Base-by-base conservation (phyloP, 2,329 filamentous ascomycete genomes). In the Fusarium hainanense region DNA sequence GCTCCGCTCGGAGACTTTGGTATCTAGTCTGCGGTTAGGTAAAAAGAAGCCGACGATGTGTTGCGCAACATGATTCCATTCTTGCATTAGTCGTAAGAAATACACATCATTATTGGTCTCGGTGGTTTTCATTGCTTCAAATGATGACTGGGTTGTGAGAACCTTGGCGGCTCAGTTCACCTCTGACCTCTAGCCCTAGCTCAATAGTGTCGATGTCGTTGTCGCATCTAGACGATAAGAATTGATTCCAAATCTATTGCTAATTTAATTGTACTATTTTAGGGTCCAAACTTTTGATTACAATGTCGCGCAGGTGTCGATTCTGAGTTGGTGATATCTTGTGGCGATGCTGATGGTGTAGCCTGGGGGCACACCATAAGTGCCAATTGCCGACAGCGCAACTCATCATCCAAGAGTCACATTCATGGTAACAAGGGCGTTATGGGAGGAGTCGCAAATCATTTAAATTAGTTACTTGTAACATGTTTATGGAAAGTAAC, bases 1-100 rank as follows among this genome's bases (percentile, higher is more conserved):
- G 50, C 41, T 67, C 74, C 69, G 71, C 18, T 47, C 74, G 74
- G 74, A 74, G 70, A 74, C 71, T 69, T 76, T 66, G 44, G 21
- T 37, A 34, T 30, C 4, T 14, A 65, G 34, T 12, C 21, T n/a
- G 2, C 20, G 21, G n/a, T 23, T 40, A 23, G 23, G 49, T 20
- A n/a, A 30, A 50, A 64, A 65, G 41, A 14, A 25, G 14, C 59
- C 43, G 58, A 25, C 16, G 13, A 43, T 25, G 7, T 9, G 10
- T 7, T 1, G 11, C 16, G 12, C 7, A 11, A 21, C 47, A 27
- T 42, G 7, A 12, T 9, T 50, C 25, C 18, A 20, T 28, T 13
- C 18, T 14, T 12, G 6, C 2, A 25, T 9, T n/a, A 10, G n/a
- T 4, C 1, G 3, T 20, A n/a, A 37, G 1, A 0, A 2, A 16